Conservation (phyloP, 306 rosid genomes). For the Spatholobus suberectus region DNA sequence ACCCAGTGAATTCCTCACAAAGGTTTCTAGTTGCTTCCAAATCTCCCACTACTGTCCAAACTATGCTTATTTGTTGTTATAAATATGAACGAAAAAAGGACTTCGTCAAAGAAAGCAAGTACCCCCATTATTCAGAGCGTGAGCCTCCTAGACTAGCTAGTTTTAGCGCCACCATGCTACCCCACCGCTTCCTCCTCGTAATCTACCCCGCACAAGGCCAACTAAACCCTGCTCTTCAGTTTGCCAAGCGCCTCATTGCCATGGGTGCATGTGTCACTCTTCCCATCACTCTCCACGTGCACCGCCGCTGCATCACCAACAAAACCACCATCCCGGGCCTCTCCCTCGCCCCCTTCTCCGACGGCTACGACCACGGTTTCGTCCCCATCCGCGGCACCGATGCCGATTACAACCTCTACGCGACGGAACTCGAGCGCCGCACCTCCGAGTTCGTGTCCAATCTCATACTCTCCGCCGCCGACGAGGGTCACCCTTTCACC, state of each 20-base stretch:
- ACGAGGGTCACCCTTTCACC: constrained; percentile 43
- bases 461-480: neutral
- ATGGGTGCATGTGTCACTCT: constrained; percentile 46
- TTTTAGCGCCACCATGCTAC: constrained; percentile 11
- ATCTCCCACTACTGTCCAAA: no score
- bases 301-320: constrained; percentile 34
- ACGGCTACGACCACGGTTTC: constrained; percentile 45
- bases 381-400: neutral
- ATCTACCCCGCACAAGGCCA: constrained; percentile 47
- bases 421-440: constrained; percentile 26
- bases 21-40: no score
- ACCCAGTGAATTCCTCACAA: no score
- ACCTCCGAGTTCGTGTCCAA: constrained; percentile 28
- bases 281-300: constrained; percentile 26
- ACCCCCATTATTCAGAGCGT: no score
- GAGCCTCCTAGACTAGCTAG: no score
- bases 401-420: neutral
- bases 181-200: constrained; percentile 40
- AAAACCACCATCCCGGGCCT: constrained; percentile 17
- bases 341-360: constrained; percentile 40
- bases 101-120: no score
- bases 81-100: no score
- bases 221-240: constrained; percentile 50
- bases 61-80: no score
- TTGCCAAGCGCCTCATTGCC: constrained; percentile 39